These are phyloP conservation scores for Daldinia caldariorum DNA, from an alignment of 495 filamentous ascomycete species.

Conservation along the genomic window DNA sequence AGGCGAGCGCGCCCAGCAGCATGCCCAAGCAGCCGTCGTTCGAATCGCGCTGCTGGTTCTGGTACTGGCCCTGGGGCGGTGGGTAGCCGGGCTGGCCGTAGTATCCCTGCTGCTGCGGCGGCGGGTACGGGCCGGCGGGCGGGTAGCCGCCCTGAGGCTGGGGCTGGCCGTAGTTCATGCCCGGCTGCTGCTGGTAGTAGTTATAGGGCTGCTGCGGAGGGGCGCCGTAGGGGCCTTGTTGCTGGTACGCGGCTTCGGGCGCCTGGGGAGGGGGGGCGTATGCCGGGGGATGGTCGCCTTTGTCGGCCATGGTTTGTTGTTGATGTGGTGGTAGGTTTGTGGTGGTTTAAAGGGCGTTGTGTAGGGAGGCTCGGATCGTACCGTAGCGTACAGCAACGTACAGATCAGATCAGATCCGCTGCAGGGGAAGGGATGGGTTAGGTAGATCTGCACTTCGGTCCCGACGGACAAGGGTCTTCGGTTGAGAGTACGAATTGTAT, in stretches of 20 bases:
- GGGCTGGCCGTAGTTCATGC: conserved; percentile 57
- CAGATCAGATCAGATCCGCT: too few relatives aligned
- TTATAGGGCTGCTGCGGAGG: conserved; percentile 36
- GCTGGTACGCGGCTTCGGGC: conserved; percentile 46
- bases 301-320: conserved; percentile 51
- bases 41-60: conserved; percentile 28
- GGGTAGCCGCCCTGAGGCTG: conserved; percentile 23
- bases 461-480: neutral
- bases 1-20: conserved; percentile 53
- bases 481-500: neutral
- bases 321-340: neutral
- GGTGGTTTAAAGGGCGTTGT: neutral
- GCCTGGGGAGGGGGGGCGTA: conserved; percentile 48
- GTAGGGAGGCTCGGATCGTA: neutral
- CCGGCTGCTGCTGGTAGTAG: conserved; percentile 52
- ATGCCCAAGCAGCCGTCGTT: conserved; percentile 49
- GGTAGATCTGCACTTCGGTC: neutral
- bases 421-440: neutral
- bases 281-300: conserved; percentile 56
- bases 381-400: neutral
- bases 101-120: conserved; percentile 35
- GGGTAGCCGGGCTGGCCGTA: conserved; percentile 38
- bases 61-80: conserved; percentile 41
- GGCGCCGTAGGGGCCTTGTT: conserved; percentile 38
- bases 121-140: conserved; percentile 24